Conservation (phyloP, 139 green algal species). For the Protoeuglena noctilucae region DNA sequence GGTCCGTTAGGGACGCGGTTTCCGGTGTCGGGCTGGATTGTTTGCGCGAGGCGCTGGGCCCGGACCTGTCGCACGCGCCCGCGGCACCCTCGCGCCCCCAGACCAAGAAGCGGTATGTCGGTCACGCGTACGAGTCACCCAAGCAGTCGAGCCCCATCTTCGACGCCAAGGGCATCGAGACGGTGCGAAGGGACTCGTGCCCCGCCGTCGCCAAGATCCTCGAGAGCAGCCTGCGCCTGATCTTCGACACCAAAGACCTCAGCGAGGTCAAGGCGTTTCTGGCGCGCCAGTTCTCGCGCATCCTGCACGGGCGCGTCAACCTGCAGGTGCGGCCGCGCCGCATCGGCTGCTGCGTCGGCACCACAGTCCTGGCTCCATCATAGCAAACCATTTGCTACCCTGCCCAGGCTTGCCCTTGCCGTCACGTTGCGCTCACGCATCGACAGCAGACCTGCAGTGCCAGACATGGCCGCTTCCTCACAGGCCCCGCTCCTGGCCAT, state of each 20-base stretch:
- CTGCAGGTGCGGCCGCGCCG: constrained; percentile 26
- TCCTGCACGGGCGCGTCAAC: constrained; percentile 61
- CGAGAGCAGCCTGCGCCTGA: constrained; percentile 54
- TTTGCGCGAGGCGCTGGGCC: no score
- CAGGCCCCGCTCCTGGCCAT: not conserved
- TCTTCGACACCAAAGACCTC: constrained; percentile 69
- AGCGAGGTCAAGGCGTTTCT: constrained; percentile 63
- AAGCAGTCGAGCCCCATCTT: constrained; percentile 36
- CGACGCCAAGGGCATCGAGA: constrained; percentile 90
- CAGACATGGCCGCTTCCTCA: no score
- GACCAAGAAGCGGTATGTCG: constrained; percentile 98
- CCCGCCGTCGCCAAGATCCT: constrained; percentile 76
- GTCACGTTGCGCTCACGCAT: no score
- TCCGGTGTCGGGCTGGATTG: no score
- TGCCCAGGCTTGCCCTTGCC: no score
- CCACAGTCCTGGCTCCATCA: no score
- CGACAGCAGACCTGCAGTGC: no score
- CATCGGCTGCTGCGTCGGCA: no score
- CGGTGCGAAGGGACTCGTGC: constrained; percentile 78
- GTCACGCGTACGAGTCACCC: constrained; percentile 63
- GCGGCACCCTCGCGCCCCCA: no score
- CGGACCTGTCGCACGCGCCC: no score
- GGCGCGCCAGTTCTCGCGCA: constrained; percentile 65
- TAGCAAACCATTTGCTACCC: no score
- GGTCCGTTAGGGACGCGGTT: no score